These are phyloP conservation scores for Guillardia theta DNA, from an alignment of 78 protist genomes.

Conservation along the genomic window DNA sequence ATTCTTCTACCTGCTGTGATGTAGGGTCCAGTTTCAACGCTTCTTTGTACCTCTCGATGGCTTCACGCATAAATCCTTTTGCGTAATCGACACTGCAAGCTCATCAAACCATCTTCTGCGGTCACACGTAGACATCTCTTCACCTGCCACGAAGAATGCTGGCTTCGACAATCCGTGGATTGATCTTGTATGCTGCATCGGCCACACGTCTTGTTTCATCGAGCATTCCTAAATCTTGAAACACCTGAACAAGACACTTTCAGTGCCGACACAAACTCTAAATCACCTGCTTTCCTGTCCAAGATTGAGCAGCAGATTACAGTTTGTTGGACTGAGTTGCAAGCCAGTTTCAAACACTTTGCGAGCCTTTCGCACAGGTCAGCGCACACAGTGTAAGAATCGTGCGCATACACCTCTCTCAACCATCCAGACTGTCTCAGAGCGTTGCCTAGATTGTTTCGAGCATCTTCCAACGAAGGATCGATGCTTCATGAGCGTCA, in stretches of 20 bases:
- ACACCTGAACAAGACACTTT: background rate
- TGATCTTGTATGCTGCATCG: background rate
- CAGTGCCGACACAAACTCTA: too few relatives aligned
- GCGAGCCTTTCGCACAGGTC: too few relatives aligned
- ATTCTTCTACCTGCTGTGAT: too few relatives aligned
- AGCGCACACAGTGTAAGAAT: too few relatives aligned
- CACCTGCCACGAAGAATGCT: background rate
- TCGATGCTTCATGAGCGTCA: too few relatives aligned
- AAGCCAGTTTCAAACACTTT: background rate
- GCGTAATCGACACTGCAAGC: background rate
- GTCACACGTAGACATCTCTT: background rate
- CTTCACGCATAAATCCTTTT: background rate
- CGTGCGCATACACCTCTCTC: too few relatives aligned
- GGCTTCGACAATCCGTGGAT: background rate
- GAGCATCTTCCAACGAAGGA: background rate
- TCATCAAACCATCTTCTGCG: background rate
- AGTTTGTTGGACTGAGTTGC: background rate
- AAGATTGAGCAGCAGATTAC: background rate
- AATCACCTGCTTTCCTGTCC: too few relatives aligned
- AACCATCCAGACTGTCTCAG: background rate
- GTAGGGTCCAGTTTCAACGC: background rate
- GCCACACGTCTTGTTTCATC: background rate
- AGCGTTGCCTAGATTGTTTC: conserved; percentile 26
- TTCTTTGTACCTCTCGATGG: background rate
- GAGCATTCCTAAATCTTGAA: background rate